Base-by-base conservation (phyloP, 768 basidiomycete species). In the Gloeostereum incarnatum region DNA sequence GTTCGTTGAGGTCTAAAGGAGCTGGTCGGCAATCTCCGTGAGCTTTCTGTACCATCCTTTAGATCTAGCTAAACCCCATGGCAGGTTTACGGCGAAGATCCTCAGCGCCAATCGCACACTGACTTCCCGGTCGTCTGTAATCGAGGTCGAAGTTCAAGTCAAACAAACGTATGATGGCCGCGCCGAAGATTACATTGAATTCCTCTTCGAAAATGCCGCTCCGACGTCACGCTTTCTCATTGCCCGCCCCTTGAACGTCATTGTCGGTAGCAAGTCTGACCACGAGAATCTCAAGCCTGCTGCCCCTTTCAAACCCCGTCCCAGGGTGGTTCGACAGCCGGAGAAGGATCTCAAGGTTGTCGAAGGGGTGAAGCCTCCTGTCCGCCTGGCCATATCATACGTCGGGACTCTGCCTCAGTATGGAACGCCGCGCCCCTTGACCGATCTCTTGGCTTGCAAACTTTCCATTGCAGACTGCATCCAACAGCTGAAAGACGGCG, bases 231-330 rank as follows among this genome's bases (percentile, higher is more conserved):
- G 57, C 2, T 77, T 77, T 49, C 45, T 67, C 26, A 74, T 78
- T 37, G 61, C 62, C 0, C 66, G 78, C 2, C 51, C 47, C 5
- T 44, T 78, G 1, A 40, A 46, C 18, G 74, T 66, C 7, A 65
- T 66, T 4, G 65, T 75, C 21, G 78, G 78, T 1, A 63, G 60
- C 6, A 45, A 51, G 18, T 67, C 60, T 6, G 75, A 78, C 45
- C 61, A 73, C 34, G 70, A 72, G 11, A 53, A 54, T 2, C 55
- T 79, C 19, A 59, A 61, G 39, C 60, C 76, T 0, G 60, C 49
- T 29, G 58, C 61, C 0, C 69, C 73, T 1, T 79, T 74, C 40
- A 49, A 53, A 6, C 55, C 49, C 14, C 53, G 47, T 1, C 45
- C 26, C 5, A 36, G 42, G 13, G 49, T 22, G 4, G 24, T 29